Evolutionary conservation across 495 filamentous ascomycete species (phyloP).

Genomic region (Neurospora discreta): DNA sequence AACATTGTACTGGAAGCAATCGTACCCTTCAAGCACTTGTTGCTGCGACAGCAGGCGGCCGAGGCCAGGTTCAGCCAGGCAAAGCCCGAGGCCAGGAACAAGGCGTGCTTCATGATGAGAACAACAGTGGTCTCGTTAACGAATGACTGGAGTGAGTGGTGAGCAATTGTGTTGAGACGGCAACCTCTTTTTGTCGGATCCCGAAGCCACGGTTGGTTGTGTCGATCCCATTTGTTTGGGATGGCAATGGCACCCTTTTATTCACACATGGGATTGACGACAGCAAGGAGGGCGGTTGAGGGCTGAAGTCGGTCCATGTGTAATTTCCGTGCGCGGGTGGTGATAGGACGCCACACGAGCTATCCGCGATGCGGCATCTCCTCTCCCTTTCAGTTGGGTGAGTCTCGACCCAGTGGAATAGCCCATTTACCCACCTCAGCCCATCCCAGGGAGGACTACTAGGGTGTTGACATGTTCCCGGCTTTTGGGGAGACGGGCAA

Average conservation of each 20-base stretch:
- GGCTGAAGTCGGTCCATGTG: background rate
- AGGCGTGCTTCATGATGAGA: constrained; percentile 4
- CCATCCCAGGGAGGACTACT: background rate
- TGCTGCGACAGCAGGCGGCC: constrained; percentile 10
- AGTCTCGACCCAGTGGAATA: background rate
- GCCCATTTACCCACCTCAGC: background rate
- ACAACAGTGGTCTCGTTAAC: background rate
- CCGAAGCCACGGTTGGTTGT: background rate
- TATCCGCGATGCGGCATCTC: background rate
- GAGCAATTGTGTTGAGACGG: constrained; percentile 1
- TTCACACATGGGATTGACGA: too few relatives aligned
- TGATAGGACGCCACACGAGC: background rate
- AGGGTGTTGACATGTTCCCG: background rate
- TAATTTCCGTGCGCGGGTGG: background rate
- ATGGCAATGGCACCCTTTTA: background rate
- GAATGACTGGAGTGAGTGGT: constrained; percentile 1
- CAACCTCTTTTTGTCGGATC: background rate
- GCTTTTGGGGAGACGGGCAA: background rate
- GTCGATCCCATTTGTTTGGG: background rate
- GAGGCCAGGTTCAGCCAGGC: constrained; percentile 5
- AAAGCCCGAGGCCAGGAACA: constrained; percentile 3
- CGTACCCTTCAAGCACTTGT: constrained; percentile 9
- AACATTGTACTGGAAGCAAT: background rate
- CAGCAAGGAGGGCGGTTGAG: background rate
- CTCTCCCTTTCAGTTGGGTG: background rate